Evolutionary conservation across 2,329 filamentous ascomycete genomes (phyloP), one percentile per base, ranked within the genome.

Genomic region (Furcasterigmium furcatum): DNA sequence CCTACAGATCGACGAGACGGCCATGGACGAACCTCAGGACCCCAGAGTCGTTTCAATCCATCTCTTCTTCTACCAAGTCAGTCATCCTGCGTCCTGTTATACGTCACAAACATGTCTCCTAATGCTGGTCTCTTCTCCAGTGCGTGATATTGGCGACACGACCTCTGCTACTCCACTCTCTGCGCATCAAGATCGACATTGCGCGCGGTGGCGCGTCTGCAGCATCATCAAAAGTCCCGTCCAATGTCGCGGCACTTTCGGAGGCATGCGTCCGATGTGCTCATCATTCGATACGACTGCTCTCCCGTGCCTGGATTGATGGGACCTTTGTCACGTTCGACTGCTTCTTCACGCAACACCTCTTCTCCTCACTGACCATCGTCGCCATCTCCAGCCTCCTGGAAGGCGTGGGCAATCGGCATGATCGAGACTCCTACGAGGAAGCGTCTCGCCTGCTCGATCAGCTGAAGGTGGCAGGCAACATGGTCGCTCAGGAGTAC

Each of bases 231-330:
- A 52, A 56, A 19, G 55, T 65, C 1, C 59, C 61, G 1, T 58
- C 56, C 2, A 62, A 55, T 12, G 67, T 65, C 2, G 50, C 61
- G 30, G 65, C 68, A 0, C 52, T 73, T 1, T 63, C 70, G 0
- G 70, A 71, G 45, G 69, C 72, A 1, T 75, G 72, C 38, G 61
- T 73, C 1, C 62, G 66, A n/a, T 72, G 70, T 30, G 70, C 72
- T 3, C 63, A 68, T 1, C 67, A 74, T 38, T 74, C 71, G 0
- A 64, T 64, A 32, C 61, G 62, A 0, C 55, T 75, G 0, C 57
- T 75, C 0, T 68, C 63, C 4, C 61, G 70, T 7, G 63, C 64
- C 12, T 76, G 72, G 72, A 66, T 73, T 4, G 64, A 71, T 20
- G 72, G 72, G 0, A 65, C 69, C 0, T 73, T 74, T 44, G 58